These are phyloP conservation scores for Pyrus betulifolia DNA, from an alignment of 306 rosid species.

Conservation along the genomic window DNA sequence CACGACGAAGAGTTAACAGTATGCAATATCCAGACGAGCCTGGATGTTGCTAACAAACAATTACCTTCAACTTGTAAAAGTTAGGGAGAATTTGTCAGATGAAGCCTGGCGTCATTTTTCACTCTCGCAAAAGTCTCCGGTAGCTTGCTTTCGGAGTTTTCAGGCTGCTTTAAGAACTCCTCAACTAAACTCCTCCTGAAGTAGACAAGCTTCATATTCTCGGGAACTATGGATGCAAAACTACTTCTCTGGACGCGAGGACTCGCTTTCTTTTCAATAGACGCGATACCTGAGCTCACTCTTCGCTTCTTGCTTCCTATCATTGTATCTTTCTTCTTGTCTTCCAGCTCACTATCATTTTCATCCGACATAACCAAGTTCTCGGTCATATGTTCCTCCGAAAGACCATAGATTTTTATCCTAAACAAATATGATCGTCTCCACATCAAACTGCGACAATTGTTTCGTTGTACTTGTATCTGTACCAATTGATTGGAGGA, in stretches of 20 bases:
- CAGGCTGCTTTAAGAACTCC: conserved; percentile 1
- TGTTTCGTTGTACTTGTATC: conserved; percentile 30
- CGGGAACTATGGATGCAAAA: background rate
- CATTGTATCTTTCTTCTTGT: conserved; percentile 8
- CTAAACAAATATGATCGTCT: conserved; percentile 25
- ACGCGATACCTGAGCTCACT: conserved; percentile 12
- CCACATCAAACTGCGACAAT: conserved; percentile 26
- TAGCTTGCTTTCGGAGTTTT: background rate
- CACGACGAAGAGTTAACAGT: too few species aligned
- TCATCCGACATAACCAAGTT: conserved; percentile 6
- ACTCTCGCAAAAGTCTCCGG: background rate
- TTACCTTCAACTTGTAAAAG: conserved; percentile 2
- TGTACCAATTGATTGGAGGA: conserved; percentile 54
- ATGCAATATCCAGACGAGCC: too few species aligned
- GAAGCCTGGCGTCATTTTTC: conserved; percentile 2
- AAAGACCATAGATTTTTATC: conserved; percentile 18
- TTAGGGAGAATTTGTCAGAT: background rate
- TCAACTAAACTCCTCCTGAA: background rate
- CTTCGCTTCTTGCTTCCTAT: conserved; percentile 7
- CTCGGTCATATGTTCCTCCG: conserved; percentile 39
- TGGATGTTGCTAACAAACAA: background rate
- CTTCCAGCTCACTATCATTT: conserved; percentile 4
- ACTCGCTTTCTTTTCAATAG: conserved; percentile 16
- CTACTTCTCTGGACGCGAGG: conserved; percentile 6
- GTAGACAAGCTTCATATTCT: conserved; percentile 3